Base-by-base conservation (phyloP, 129 eudicot species). In the Lonicera japonica region DNA sequence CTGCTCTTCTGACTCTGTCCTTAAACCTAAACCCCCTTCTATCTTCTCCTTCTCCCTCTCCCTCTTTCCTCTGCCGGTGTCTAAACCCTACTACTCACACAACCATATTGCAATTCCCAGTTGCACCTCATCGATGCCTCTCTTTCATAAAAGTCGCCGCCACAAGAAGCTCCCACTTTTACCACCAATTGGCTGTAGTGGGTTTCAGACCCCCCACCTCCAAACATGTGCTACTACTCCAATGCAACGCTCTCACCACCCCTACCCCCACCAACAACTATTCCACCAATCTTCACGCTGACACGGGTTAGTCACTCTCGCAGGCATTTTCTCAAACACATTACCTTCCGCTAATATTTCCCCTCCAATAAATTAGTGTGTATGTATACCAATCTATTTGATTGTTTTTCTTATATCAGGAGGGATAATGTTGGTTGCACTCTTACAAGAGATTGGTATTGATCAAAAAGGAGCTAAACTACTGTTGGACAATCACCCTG, bases 401-500 rank as follows among this genome's bases (percentile, higher is more conserved):
- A n/a, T 64, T 39, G 17, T 46, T 58, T 61, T 67, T 65, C 25
- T 21, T 29, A 29, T 1, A 29, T 29, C 67, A 86, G 91, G 78
- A 86, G 91, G 78, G 64, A 66, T 65, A 67, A 56, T 71, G 70
- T 75, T 82, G 23, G 75, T 85, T 13, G 60, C 86, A 0, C 67
- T 83, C 60, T 72, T 92, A 54, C 88, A 64, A 69, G 84, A 76
- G 56, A 61, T 92, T 69, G 98, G 98, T n/a, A 52, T 92, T 21
- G 75, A 64, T 64, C 72, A 68, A 56, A 87, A 66, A 51, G 88
- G 54, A 52, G 60, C 72, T 16, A 64, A 80, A 39, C 29, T 67
- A 14, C 69, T 84, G 61, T 45, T 85, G 46, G 68, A 68, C 6
- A 70, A 54, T 17, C 73, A 91, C 77, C 79, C 80, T 18, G 83